These are phyloP conservation scores for Dalbergia oliveri DNA, from an alignment of 306 rosid genomes.

Conservation along the genomic window DNA sequence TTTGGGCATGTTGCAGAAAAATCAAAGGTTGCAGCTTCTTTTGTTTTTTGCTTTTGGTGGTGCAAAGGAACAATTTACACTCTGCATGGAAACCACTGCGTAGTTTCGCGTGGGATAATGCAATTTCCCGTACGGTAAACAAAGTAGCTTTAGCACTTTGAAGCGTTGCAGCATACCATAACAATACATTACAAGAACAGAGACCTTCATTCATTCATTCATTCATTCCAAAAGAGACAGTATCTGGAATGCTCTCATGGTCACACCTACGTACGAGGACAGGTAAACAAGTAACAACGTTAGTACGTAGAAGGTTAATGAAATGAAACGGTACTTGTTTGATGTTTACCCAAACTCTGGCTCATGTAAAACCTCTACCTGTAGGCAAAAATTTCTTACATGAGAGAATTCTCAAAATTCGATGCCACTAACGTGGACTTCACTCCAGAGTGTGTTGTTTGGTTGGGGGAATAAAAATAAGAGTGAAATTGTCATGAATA, in stretches of 20 bases:
- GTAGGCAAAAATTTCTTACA: not conserved
- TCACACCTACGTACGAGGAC: not conserved
- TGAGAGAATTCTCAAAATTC: not conserved
- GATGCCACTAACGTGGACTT: not conserved
- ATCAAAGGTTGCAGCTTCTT: not conserved
- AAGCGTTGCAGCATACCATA: not conserved
- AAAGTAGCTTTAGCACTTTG: conserved; percentile 27
- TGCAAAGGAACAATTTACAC: conserved; percentile 7
- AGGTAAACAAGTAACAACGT: too few species aligned
- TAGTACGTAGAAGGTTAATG: not conserved
- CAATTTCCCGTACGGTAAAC: conserved; percentile 19
- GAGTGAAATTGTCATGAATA: too few species aligned
- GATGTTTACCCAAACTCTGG: not conserved
- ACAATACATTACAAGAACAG: not conserved
- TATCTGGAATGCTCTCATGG: not conserved
- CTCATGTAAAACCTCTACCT: not conserved
- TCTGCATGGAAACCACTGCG: conserved; percentile 45
- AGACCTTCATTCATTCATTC: not conserved
- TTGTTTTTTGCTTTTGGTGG: not conserved
- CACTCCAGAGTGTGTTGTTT: not conserved
- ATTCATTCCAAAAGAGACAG: not conserved
- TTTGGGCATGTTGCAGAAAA: not conserved
- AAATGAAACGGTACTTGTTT: not conserved
- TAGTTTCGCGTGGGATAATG: conserved; percentile 46
- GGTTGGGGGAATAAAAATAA: too few species aligned